Base-by-base conservation (phyloP, 345 rosid genomes). In the Corchorus capsularis region DNA sequence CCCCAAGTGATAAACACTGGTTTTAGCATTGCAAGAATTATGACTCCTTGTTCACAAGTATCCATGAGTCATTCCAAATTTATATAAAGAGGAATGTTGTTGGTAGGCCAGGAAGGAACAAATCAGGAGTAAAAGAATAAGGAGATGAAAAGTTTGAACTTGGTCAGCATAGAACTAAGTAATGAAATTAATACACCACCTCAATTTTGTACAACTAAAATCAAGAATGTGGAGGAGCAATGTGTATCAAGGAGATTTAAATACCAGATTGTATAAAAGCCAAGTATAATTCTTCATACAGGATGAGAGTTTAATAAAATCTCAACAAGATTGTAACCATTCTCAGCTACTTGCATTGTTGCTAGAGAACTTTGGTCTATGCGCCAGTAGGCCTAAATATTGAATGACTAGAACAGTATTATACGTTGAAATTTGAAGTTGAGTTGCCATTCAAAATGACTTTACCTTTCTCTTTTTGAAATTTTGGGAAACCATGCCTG, bases 401-500 rank as follows among this genome's bases (percentile, higher is more conserved):
- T 67, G 55, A 67, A 67, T 46, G 39, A 66, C 53, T 45, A 47
- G 35, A 67, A 22, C 39, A 67, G 55, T 67, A 27, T 47, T 46
- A 6, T 67, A 47, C 22, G 10, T 37, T 6, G 39, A 47, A 46
- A 60, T 32, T 32, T 63, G 49, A 37, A 16, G 67, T 63, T 17
- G 47, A 63, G 47, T 37, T 6, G 19, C 67, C 46, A 7, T 15
- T 12, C 20, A 63, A 15, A 63, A 67, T 66, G 39, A 20, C n/a
- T 67, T 46, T 66, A 66, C 70, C 69, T 65, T 65, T 65, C 69
- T 41, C 50, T 43, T 2, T 34, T 43, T 43, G 8, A 65, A 13
- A 67, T 67, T 37, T 22, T 22, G 39, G 10, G 11, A 17, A 65
- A 67, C 39, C 6, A 7, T 27, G 41, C 72, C 32, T 27, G 43